These are phyloP conservation scores for Phylloboletellus chloephorus DNA, from an alignment of 1,284 basidiomycete genomes.

Conservation along the genomic window DNA sequence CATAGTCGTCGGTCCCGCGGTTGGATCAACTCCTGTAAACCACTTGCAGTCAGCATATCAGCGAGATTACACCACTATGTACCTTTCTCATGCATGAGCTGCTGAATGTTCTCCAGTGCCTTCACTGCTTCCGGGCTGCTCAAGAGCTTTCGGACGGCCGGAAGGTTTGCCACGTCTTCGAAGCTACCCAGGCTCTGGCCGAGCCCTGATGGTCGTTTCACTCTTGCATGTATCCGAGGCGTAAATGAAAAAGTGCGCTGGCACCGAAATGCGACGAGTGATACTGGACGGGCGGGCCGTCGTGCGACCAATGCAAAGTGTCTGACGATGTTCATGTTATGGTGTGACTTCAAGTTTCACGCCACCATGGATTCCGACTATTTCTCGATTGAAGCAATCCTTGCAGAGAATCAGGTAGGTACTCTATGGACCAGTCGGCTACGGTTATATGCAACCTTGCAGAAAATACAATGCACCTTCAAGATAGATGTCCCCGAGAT, in stretches of 20 bases:
- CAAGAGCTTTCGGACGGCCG: constrained; percentile 45
- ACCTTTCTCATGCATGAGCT: constrained; percentile 51
- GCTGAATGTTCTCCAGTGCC: constrained; percentile 43
- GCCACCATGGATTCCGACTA: constrained; percentile 78
- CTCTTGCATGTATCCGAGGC: constrained; percentile 30
- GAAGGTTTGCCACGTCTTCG: constrained; percentile 36
- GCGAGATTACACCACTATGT: neutral
- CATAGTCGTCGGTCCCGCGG: constrained; percentile 43
- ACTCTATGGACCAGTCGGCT: neutral
- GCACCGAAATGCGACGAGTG: constrained; percentile 16
- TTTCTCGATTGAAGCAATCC: constrained; percentile 81
- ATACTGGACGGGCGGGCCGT: constrained; percentile 14
- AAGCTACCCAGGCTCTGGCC: constrained; percentile 37
- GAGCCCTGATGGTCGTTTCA: constrained; percentile 32
- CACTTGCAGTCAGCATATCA: constrained; percentile 2
- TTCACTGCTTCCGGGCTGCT: constrained; percentile 45
- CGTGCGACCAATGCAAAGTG: constrained; percentile 11
- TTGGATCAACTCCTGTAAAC: constrained; percentile 42
- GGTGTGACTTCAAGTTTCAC: constrained; percentile 7
- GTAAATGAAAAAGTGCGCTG: constrained; percentile 36
- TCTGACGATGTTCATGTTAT: constrained; percentile 24
- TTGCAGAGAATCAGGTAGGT: constrained; percentile 82
- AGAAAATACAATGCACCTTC: constrained; percentile 91
- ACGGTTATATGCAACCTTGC: constrained; percentile 2
- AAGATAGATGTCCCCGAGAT: constrained; percentile 79